Evolutionary conservation across 306 rosid genomes (phyloP).

Genomic region (Pueraria montana): DNA sequence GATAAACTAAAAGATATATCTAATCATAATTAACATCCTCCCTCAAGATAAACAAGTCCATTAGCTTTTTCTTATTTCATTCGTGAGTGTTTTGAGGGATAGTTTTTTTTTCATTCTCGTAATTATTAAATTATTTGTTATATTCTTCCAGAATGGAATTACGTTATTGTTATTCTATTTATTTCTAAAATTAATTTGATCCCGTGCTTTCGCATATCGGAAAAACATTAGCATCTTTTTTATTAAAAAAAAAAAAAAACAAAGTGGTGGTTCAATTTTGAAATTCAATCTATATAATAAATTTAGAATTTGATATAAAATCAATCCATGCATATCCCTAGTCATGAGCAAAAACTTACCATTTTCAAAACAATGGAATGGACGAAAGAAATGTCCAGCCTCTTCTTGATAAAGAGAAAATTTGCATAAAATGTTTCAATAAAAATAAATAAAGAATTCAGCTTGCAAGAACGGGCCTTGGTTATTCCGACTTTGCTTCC

Average conservation of each 20-base stretch:
- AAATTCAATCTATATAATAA: background rate
- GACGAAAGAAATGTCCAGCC: background rate
- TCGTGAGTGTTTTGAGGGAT: too few relatives aligned
- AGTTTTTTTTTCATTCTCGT: too few relatives aligned
- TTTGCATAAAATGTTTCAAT: background rate
- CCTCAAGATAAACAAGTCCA: too few relatives aligned
- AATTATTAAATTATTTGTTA: too few relatives aligned
- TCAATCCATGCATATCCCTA: background rate
- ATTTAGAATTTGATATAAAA: background rate
- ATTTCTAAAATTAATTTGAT: background rate
- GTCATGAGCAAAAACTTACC: background rate
- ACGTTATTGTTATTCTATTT: background rate
- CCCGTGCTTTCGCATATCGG: background rate
- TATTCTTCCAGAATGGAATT: background rate
- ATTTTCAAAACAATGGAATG: constrained; percentile 3
- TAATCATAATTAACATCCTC: too few relatives aligned
- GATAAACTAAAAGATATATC: too few relatives aligned
- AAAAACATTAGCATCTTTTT: background rate
- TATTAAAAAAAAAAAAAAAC: background rate
- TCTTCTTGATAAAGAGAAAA: background rate
- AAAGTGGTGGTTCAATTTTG: background rate
- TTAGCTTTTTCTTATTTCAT: too few relatives aligned
- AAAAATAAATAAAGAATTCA: background rate
- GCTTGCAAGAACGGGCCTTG: background rate
- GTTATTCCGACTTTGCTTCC: constrained; percentile 8